Percentiles rank a stretch among this genome's conserved stretches.
These are phyloP conservation scores for Pseudogymnoascus sp. DNA, from an alignment of 2,329 filamentous ascomycete genomes.

Conservation along the genomic window DNA sequence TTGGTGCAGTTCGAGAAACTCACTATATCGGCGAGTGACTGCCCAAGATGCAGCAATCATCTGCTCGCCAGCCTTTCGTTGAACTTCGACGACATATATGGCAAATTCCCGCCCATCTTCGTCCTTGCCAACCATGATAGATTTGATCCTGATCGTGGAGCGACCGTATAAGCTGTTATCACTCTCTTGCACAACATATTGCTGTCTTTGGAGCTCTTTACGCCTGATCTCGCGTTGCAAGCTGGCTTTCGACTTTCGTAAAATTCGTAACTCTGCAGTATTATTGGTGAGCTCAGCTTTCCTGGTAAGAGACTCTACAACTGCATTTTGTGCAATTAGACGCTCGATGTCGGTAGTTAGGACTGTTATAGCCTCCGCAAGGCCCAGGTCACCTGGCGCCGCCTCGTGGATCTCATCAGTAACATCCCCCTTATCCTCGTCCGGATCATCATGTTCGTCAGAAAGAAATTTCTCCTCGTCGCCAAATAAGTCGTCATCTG, in stretches of 20 bases:
- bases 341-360: conserved; percentile 89
- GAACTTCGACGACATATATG: conserved; percentile 87
- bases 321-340: conserved; percentile 76
- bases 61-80: conserved; percentile 81
- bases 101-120: conserved; percentile 91
- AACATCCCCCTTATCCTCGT: conserved; percentile 48
- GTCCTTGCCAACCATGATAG: conserved; percentile 84
- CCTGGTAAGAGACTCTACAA: conserved; percentile 82
- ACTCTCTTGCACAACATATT: conserved; percentile 95
- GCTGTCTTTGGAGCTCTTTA: conserved; percentile 91
- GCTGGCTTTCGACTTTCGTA: conserved; percentile 90
- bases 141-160: conserved; percentile 81
- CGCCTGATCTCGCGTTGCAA: conserved; percentile 84
- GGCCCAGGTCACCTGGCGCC: conserved; percentile 83
- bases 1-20: conserved; percentile 94
- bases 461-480: conserved; percentile 80
- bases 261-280: conserved; percentile 80
- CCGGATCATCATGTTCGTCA: conserved; percentile 73
- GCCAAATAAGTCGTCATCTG: conserved; percentile 85
- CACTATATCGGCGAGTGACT: conserved; percentile 87
- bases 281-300: conserved; percentile 98
- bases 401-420: conserved; percentile 87
- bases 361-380: conserved; percentile 84
- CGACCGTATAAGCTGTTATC: conserved; percentile 95
- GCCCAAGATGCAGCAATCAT: conserved; percentile 96